Evolutionary conservation across 2,329 filamentous ascomycete genomes (phyloP).

Genomic region (Diaporthe citri): DNA sequence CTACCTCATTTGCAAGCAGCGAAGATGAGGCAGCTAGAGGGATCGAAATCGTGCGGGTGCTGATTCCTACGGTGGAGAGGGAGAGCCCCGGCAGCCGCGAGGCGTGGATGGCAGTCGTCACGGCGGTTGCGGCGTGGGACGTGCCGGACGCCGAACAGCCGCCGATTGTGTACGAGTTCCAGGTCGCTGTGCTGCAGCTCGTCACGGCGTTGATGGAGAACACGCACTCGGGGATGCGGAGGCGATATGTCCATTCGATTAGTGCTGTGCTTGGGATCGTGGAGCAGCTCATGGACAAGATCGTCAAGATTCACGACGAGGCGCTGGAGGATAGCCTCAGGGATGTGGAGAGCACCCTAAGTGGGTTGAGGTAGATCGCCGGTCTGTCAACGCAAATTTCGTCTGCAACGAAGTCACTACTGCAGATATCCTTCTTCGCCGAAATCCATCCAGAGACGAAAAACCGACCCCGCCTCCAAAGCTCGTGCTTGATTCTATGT

Average conservation of each 20-base stretch:
- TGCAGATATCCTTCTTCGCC: background rate
- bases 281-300: slow-evolving; percentile 53
- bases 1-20: slow-evolving; percentile 43
- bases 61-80: slow-evolving; percentile 65
- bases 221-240: slow-evolving; percentile 60
- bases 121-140: slow-evolving; percentile 62
- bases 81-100: slow-evolving; percentile 60
- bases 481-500: background rate
- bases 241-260: slow-evolving; percentile 65
- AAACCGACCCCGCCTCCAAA: too few relatives aligned
- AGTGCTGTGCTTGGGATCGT: slow-evolving; percentile 63
- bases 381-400: too few relatives aligned
- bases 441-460: background rate
- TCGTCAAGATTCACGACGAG: slow-evolving; percentile 41
- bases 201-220: slow-evolving; percentile 64
- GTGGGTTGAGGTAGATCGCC: slow-evolving; percentile 39
- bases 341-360: slow-evolving; percentile 53
- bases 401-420: background rate
- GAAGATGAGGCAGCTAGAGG: slow-evolving; percentile 59
- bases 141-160: slow-evolving; percentile 48
- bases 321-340: slow-evolving; percentile 58
- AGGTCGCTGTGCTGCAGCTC: slow-evolving; percentile 68
- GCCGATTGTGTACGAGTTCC: slow-evolving; percentile 59
- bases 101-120: slow-evolving; percentile 69
- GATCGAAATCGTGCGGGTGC: slow-evolving; percentile 67